A percentile compares a stretch with the other conserved stretches of the same genome.
Conservation (phyloP, 169 alveolate genomes). For the Hepatocystis sp. region DNA sequence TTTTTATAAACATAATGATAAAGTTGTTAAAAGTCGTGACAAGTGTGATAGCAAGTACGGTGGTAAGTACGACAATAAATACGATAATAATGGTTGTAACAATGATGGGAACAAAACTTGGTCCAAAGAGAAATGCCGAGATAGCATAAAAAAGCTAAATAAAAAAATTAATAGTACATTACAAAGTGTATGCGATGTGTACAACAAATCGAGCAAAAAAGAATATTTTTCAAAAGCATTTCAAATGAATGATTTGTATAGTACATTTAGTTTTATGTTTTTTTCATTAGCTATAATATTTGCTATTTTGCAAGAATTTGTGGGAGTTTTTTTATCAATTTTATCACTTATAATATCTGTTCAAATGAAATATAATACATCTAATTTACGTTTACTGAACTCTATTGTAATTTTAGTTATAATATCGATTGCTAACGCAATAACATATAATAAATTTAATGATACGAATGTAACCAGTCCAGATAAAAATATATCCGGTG, state of each 20-base stretch:
- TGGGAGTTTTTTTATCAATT: conserved; percentile 32
- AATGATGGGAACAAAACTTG: too few relatives aligned
- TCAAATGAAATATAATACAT: conserved; percentile 35
- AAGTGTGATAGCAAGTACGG: too few relatives aligned
- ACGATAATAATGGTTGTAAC: too few relatives aligned
- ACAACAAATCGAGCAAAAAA: conserved; percentile 50
- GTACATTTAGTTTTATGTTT: conserved; percentile 65
- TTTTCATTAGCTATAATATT: conserved; percentile 48
- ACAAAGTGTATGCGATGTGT: conserved; percentile 14
- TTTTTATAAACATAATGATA: too few relatives aligned
- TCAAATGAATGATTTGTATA: conserved; percentile 55
- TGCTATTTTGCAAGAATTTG: conserved; percentile 34
- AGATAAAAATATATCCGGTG: not conserved
- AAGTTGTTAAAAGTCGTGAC: too few relatives aligned
- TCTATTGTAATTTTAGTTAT: conserved; percentile 35
- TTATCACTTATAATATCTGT: conserved; percentile 51
- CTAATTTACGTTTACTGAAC: conserved; percentile 42
- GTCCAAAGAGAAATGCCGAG: conserved; percentile 30
- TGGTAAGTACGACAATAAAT: too few relatives aligned
- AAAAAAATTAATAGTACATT: conserved; percentile 32
- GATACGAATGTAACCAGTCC: not conserved
- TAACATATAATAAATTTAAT: not conserved
- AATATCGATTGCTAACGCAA: conserved; percentile 32
- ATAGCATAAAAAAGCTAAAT: conserved; percentile 42
- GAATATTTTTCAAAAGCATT: conserved; percentile 52